Conservation (phyloP, 768 basidiomycete species). For the Candolleomyces aberdarensis region DNA sequence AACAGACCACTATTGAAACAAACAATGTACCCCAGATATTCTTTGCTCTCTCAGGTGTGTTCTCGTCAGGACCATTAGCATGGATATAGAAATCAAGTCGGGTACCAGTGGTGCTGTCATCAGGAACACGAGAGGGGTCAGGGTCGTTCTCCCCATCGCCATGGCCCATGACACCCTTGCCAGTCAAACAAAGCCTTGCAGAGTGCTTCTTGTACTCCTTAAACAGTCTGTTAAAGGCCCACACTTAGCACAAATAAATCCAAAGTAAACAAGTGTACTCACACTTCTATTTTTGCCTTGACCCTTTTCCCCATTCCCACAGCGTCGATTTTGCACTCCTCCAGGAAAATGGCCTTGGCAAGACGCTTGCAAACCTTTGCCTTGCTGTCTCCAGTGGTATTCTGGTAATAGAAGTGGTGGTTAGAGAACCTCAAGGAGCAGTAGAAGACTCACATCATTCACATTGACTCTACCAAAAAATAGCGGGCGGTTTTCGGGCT, state of each 20-base stretch:
- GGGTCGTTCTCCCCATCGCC: neutral
- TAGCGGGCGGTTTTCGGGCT: constrained; percentile 16
- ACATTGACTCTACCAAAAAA: constrained; percentile 17
- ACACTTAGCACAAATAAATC: neutral
- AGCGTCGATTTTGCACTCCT: constrained; percentile 10
- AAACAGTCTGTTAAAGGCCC: constrained; percentile 11
- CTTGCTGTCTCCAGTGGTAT: constrained; percentile 21
- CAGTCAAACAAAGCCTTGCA: constrained; percentile 15
- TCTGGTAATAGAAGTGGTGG: constrained; percentile 11
- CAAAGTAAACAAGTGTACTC: neutral
- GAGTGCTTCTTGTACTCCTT: constrained; percentile 14
- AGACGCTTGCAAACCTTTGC: constrained; percentile 18
- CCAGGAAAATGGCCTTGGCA: constrained; percentile 16
- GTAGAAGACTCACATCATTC: constrained; percentile 9
- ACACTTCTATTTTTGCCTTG: constrained; percentile 19
- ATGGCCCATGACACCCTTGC: constrained; percentile 13
- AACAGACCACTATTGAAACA: neutral
- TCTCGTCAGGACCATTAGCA: constrained; percentile 10
- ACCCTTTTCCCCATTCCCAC: constrained; percentile 14
- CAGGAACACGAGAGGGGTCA: too few relatives aligned
- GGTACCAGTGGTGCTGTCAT: too few relatives aligned
- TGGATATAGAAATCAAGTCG: constrained; percentile 11
- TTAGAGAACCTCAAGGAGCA: neutral
- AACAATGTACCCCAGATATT: constrained; percentile 16
- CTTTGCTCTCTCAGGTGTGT: constrained; percentile 7